Evolutionary conservation across 768 basidiomycete genomes (phyloP), one percentile per base, ranked within the genome.

Genomic region (Leucosporidium creatinivorum): DNA sequence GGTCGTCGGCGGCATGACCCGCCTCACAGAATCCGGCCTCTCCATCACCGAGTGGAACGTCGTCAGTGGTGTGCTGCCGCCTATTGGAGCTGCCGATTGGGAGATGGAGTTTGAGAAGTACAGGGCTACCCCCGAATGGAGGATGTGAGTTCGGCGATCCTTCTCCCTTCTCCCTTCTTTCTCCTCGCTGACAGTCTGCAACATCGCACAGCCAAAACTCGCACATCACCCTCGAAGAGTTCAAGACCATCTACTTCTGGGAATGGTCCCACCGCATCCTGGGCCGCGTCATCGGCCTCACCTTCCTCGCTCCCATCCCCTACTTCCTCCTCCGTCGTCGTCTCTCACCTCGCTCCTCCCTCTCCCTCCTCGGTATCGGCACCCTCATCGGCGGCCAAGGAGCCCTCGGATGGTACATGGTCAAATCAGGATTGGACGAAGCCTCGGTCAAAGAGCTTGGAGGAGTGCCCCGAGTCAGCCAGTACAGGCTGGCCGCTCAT

Each of bases 1-100:
- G 74, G 87, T 98, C 62, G 89, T 99, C 7, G 96, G 96, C 33
- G 96, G 94, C 13, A 84, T 99, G 67, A 99, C 96, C 3, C 88
- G 96, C 52, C 84, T 99, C 67, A 99, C 96, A 2, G 96, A 99
- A 79, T 94, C 92, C 21, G 96, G 96, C 19, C 81, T 99, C 67
- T 93, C 91, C 77, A 99, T 99, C 77, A 96, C 93, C 28, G 96
- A 99, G 82, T 99, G 96, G 96, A 83, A 84, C 61, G 93, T 94
- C 18, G 85, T 98, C 62, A 87, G 90, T 30, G 96, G 96, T 21
- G 81, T 91, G 59, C 76, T 93, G 23, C 93, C 93, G 23, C 96
- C 96, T 0, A 79, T 92, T 48, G 84, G 85, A 1, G 78, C 82
- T 28, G 84, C 80, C 12, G 85, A 89, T 58, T 99, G 96, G 96